Conservation (phyloP, 1,284 basidiomycete species). For the Xerocomus nothofagi region DNA sequence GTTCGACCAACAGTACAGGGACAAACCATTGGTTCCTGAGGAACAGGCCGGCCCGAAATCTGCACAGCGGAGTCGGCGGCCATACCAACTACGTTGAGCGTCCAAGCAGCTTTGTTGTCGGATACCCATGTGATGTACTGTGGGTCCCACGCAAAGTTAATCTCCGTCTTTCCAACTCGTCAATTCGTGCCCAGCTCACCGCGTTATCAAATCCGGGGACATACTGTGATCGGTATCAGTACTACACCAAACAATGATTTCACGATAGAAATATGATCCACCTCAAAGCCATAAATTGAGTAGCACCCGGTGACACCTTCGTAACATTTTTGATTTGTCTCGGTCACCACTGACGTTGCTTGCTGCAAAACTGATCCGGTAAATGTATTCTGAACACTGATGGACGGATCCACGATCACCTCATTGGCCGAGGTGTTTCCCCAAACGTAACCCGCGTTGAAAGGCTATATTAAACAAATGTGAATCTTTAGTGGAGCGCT, state of each 20-base stretch:
- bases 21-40: conserved; percentile 52
- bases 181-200: conserved; percentile 31
- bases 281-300: conserved; percentile 55
- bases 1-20: not conserved
- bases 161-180: conserved; percentile 25
- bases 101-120: conserved; percentile 70
- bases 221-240: conserved; percentile 41
- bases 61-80: conserved; percentile 61
- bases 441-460: conserved; percentile 37
- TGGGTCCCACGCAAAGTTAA: too few species aligned
- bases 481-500: too few species aligned
- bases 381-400: conserved; percentile 46
- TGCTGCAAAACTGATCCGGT: conserved; percentile 56
- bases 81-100: conserved; percentile 71
- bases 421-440: conserved; percentile 43
- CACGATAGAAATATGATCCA: conserved; percentile 35
- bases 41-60: conserved; percentile 58
- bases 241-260: not conserved
- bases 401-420: conserved; percentile 40
- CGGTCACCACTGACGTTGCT: conserved; percentile 58
- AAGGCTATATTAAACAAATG: conserved; percentile 31
- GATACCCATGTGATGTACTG: conserved; percentile 84
- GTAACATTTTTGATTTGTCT: too few species aligned
- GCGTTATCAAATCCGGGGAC: conserved; percentile 57
- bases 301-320: conserved; percentile 27